phyloP scores from a whole-genome alignment of 2,329 filamentous ascomycete genomes.

The Westerdykella sp. region DNA sequence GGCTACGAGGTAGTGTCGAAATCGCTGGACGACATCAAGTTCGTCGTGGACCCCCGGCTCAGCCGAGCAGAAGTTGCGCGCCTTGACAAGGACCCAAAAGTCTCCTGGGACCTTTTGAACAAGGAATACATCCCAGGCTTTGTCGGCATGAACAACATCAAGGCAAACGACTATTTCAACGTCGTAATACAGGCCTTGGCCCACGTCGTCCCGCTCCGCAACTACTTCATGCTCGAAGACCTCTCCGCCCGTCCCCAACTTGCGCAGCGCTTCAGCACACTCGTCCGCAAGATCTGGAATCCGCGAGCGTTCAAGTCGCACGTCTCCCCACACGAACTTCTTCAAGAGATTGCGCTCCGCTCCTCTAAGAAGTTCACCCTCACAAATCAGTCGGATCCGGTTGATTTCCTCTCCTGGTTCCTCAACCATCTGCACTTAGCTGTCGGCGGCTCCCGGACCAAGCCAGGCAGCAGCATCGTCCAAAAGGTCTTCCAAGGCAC shows the following conservation, averaged over 20 bases:
- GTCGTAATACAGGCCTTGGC: constrained; percentile 87
- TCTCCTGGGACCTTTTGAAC: constrained; percentile 70
- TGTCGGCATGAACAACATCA: constrained; percentile 99
- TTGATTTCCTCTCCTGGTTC: constrained; percentile 96
- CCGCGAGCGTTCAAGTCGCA: constrained; percentile 92
- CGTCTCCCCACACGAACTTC: constrained; percentile 92
- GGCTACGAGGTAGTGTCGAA: constrained; percentile 95
- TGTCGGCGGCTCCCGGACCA: constrained; percentile 82
- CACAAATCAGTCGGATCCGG: constrained; percentile 85
- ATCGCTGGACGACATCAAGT: constrained; percentile 95
- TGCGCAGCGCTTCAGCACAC: constrained; percentile 77
- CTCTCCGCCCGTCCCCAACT: constrained; percentile 71
- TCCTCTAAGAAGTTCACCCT: constrained; percentile 91
- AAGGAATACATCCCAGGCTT: constrained; percentile 89
- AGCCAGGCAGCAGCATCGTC: constrained; percentile 76
- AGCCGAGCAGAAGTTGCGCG: constrained; percentile 71
- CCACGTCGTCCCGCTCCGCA: constrained; percentile 82
- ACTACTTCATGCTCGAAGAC: constrained; percentile 85
- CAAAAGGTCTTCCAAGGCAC: constrained; percentile 92
- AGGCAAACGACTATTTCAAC: constrained; percentile 98
- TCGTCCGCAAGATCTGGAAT: constrained; percentile 98
- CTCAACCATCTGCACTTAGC: constrained; percentile 91
- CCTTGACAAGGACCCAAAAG: constrained; percentile 62
- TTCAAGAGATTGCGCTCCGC: constrained; percentile 85
- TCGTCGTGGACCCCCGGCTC: constrained; percentile 87